A percentile compares a stretch with the other conserved stretches of the same genome.
phyloP scores from a whole-genome alignment of 1,139 yeast species.

The Yamadazyma triangularis region DNA sequence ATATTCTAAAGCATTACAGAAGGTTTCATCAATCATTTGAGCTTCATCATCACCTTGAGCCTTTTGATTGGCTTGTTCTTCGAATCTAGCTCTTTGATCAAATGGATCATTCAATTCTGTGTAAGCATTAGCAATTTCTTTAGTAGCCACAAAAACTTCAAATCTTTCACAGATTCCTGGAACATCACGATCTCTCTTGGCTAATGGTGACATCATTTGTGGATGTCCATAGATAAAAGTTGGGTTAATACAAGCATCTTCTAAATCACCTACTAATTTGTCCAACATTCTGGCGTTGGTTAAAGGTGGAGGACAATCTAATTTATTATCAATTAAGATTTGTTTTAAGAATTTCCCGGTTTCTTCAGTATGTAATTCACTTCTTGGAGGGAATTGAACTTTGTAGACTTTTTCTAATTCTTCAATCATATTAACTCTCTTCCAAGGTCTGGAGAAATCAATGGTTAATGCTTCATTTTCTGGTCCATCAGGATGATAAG shows the following conservation, averaged over 20 bases:
- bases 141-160: constrained; percentile 97
- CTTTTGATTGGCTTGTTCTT: constrained; percentile 98
- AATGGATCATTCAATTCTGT: constrained; percentile 99
- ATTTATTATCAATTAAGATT: constrained; percentile 70
- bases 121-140: constrained; percentile 97
- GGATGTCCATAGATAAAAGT: constrained; percentile 98
- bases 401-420: constrained; percentile 83
- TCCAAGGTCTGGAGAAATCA: constrained; percentile 97
- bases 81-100: constrained; percentile 95
- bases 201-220: constrained; percentile 99
- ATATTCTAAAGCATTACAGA: constrained; percentile 96
- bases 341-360: constrained; percentile 87
- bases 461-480: constrained; percentile 73
- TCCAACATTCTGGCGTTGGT: constrained; percentile 99
- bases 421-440: constrained; percentile 95
- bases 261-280: constrained; percentile 92
- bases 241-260: constrained; percentile 92
- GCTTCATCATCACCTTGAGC: constrained; percentile 99
- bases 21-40: constrained; percentile 91
- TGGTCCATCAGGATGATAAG: constrained; percentile 90
- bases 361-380: constrained; percentile 88
- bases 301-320: constrained; percentile 94
- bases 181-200: constrained; percentile 86
- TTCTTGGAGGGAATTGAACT: constrained; percentile 94
- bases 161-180: constrained; percentile 98